Base-by-base conservation (phyloP, 306 rosid species). In the Carpinus viminea region DNA sequence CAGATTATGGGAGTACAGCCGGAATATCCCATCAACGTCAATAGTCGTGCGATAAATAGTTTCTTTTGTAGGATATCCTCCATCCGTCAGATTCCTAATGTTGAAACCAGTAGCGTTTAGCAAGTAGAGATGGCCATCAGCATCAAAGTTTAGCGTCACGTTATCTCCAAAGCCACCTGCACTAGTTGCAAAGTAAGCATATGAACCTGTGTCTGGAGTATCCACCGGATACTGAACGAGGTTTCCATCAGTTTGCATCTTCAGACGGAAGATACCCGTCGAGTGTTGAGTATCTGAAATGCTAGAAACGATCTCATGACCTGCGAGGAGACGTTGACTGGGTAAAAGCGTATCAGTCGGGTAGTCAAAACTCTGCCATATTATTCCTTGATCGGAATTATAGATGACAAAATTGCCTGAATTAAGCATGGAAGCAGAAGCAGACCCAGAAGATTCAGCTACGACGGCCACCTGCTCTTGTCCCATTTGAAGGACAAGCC, bases 281-380 rank as follows among this genome's bases (percentile, higher is more conserved):
- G 86, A 74, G 51, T 78, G 76, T 61, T 78, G 61, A 4, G 66
- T 41, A 3, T 55, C 72, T 12, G 82, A 73, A 5, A 4, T 36
- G 45, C 80, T 72, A 6, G 83, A 83, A 34, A 48, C 0, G 17
- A 83, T 68, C n/a, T 74, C 7, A 0, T 18, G 12, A 2, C 20
- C 69, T 1, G 12, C 1, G 3, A 8, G 0, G 15, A 83, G 82
- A 38, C 20, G n/a, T 18, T 82, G 76, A 21, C 20, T 18, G 4
- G 70, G 76, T 68, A 82, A 48, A 45, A 82, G 74, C 65, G 85
- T 77, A 53, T 77, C 78, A 5, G 82, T 73, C 36, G 85, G 84
- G 21, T 70, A 1, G 0, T 24, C n/a, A 18, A 81, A 75, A 41
- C 80, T 81, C 59, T 81, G 64, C 81, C 85, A 81, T 2, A 72